phyloP scores from a whole-genome alignment of 805 yeast species.

The Ogataea pini region DNA sequence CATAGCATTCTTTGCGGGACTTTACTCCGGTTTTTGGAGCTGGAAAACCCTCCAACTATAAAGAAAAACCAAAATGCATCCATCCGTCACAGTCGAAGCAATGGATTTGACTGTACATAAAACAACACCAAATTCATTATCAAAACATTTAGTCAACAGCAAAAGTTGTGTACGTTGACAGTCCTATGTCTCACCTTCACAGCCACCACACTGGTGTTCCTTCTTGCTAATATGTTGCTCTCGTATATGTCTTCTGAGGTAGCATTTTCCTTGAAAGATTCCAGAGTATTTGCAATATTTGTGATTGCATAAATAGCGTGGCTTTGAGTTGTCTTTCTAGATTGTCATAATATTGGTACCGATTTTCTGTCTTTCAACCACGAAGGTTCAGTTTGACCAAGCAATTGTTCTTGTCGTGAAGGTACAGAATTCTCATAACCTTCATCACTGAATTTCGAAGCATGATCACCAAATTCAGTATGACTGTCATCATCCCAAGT shows the following conservation, averaged over 20 bases:
- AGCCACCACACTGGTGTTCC: conserved; percentile 27
- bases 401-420: no score
- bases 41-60: background rate
- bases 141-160: conserved; percentile 5
- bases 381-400: no score
- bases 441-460: background rate
- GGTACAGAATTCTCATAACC: no score
- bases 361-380: no score
- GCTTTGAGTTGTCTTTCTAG: background rate
- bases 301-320: conserved; percentile 13
- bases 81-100: background rate
- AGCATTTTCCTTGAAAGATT: conserved; percentile 31
- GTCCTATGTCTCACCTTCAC: conserved; percentile 26
- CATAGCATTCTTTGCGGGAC: background rate
- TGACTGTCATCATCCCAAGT: background rate
- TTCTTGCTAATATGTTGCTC: conserved; percentile 31
- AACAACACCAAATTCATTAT: no score
- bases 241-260: conserved; percentile 32
- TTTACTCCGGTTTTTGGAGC: conserved; percentile 1
- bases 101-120: no score
- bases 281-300: conserved; percentile 30
- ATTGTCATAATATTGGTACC: background rate
- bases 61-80: background rate
- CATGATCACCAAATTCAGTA: background rate
- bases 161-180: conserved; percentile 28